Percentiles rank a stretch among this genome's conserved stretches.
phyloP scores from a whole-genome alignment of 1,139 yeast genomes.

The Wickerhamiella pararugosa region DNA sequence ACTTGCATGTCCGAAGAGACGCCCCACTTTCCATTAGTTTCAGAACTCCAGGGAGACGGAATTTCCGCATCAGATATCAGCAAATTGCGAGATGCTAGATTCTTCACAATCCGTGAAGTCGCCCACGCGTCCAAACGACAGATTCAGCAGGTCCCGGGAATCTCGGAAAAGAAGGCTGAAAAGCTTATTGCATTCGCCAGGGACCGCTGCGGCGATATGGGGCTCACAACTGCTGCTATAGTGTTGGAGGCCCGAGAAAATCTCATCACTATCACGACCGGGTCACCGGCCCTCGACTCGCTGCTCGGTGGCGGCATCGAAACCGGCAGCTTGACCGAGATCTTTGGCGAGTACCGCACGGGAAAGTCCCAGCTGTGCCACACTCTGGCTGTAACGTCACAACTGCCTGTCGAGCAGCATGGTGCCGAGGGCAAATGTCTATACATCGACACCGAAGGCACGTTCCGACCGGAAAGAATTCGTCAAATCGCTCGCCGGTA shows the following conservation, averaged over 20 bases:
- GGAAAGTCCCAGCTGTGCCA: slow-evolving; percentile 97
- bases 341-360: slow-evolving; percentile 94
- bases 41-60: slow-evolving; percentile 53
- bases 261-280: slow-evolving; percentile 84
- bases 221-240: slow-evolving; percentile 94
- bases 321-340: slow-evolving; percentile 92
- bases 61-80: slow-evolving; percentile 66
- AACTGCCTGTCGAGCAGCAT: slow-evolving; percentile 91
- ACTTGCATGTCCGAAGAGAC: neutral
- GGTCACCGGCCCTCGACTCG: slow-evolving; percentile 87
- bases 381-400: slow-evolving; percentile 93
- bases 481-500: slow-evolving; percentile 83
- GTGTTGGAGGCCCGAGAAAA: slow-evolving; percentile 83
- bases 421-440: slow-evolving; percentile 98
- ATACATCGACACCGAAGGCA: slow-evolving; percentile 93
- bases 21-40: slow-evolving; percentile 12
- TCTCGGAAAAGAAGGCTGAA: slow-evolving; percentile 92
- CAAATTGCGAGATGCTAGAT: slow-evolving; percentile 71
- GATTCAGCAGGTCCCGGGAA: slow-evolving; percentile 68
- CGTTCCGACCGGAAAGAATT: slow-evolving; percentile 83
- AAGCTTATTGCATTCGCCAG: slow-evolving; percentile 69
- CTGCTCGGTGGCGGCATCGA: slow-evolving; percentile 93
- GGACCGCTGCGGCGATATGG: slow-evolving; percentile 70
- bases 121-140: slow-evolving; percentile 84
- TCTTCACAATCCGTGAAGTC: slow-evolving; percentile 77